A percentile compares a stretch with the other conserved stretches of the same genome.
phyloP scores from a whole-genome alignment of 2,329 filamentous ascomycete species.

The Cryphonectria japonica region DNA sequence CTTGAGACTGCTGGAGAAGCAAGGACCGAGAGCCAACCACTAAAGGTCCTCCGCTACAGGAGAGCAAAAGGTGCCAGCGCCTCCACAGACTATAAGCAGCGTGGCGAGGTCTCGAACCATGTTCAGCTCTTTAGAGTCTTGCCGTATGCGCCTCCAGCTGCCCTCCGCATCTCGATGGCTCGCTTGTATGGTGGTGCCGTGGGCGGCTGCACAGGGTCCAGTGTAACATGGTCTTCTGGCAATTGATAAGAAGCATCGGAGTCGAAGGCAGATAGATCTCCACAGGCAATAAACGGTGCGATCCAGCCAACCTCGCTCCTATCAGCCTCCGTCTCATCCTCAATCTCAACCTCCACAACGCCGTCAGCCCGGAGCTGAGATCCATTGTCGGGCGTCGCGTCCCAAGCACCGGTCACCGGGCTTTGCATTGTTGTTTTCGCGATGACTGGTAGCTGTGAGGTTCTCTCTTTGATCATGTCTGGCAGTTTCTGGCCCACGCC shows the following conservation, averaged over 20 bases:
- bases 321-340: slow-evolving; percentile 46
- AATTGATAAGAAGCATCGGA: slow-evolving; percentile 93
- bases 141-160: slow-evolving; percentile 75
- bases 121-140: slow-evolving; percentile 57
- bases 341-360: slow-evolving; percentile 54
- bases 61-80: background rate
- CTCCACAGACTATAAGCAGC: background rate
- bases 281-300: slow-evolving; percentile 94
- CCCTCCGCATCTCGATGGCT: slow-evolving; percentile 81
- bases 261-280: slow-evolving; percentile 92
- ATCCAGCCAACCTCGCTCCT: slow-evolving; percentile 72
- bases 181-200: slow-evolving; percentile 95
- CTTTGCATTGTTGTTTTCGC: slow-evolving; percentile 53
- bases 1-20: slow-evolving; percentile 44
- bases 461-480: slow-evolving; percentile 51
- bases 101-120: background rate
- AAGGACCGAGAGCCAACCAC: slow-evolving; percentile 36
- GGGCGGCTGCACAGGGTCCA: slow-evolving; percentile 92
- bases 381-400: slow-evolving; percentile 32
- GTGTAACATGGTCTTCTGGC: slow-evolving; percentile 80
- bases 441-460: slow-evolving; percentile 45
- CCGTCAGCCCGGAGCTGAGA: slow-evolving; percentile 34
- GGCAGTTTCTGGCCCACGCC: slow-evolving; percentile 64
- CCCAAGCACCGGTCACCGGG: slow-evolving; percentile 49
- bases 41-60: background rate